Conservation (phyloP, 352 stramenopile species). For the Achlya hypogyna region DNA sequence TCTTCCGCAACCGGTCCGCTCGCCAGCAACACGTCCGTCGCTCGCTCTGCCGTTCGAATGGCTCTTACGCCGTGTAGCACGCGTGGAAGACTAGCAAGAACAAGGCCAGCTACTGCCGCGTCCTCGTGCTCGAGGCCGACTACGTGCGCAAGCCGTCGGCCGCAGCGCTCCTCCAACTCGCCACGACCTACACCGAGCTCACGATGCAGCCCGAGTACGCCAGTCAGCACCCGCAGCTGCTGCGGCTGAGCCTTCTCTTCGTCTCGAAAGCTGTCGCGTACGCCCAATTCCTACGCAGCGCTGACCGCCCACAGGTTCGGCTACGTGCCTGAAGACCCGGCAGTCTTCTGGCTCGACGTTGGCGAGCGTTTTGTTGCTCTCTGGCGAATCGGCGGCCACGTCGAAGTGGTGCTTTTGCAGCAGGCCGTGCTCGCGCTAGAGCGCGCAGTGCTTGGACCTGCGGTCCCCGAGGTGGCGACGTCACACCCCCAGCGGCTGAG, state of each 20-base stretch:
- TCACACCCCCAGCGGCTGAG: not conserved
- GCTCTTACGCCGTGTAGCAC: not conserved
- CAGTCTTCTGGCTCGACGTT: not conserved
- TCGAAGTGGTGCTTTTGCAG: slow-evolving; percentile 5
- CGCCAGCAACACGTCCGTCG: not conserved
- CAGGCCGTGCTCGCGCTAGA: no score
- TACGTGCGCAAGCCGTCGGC: not conserved
- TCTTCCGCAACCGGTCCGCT: not conserved
- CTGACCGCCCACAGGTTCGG: not conserved
- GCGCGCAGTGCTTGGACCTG: no score
- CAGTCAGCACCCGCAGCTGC: not conserved
- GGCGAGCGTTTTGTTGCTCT: not conserved
- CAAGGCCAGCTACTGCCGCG: slow-evolving; percentile 6
- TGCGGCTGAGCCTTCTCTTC: slow-evolving; percentile 1
- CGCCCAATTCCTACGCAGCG: not conserved
- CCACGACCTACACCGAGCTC: not conserved
- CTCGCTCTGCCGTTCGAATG: not conserved
- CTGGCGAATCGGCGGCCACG: not conserved
- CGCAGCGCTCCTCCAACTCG: not conserved
- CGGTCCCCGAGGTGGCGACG: not conserved
- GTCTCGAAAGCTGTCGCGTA: slow-evolving; percentile 11
- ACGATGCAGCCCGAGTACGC: not conserved
- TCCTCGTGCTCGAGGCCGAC: slow-evolving; percentile 18
- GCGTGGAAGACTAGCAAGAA: slow-evolving; percentile 1
- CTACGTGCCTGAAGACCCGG: not conserved